These are phyloP conservation scores for Aeschynomene evenia DNA, from an alignment of 306 rosid species.

Conservation along the genomic window DNA sequence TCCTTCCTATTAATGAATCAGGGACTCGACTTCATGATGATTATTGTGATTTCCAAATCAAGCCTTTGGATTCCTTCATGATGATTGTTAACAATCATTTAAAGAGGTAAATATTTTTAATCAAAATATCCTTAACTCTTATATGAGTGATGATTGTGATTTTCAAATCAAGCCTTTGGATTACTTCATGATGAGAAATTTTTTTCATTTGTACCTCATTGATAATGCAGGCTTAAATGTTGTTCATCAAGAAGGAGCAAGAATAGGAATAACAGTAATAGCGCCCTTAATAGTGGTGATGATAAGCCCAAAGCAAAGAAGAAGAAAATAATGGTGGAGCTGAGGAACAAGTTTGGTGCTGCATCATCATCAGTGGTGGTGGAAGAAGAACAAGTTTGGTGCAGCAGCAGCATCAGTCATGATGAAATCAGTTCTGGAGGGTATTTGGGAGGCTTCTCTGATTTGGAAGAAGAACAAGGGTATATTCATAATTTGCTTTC, in stretches of 20 bases:
- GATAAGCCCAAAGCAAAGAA: neutral
- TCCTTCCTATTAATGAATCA: conserved; percentile 72
- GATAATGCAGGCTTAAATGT: too few relatives aligned
- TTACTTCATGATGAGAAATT: too few relatives aligned
- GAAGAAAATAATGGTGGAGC: conserved; percentile 19
- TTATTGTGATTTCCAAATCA: conserved; percentile 46
- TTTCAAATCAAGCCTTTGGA: too few relatives aligned
- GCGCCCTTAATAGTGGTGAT: too few relatives aligned
- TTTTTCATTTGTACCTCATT: too few relatives aligned
- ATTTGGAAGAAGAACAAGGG: conserved; percentile 68
- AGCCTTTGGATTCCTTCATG: conserved; percentile 78
- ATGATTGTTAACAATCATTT: conserved; percentile 75
- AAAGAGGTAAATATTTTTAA: conserved; percentile 50
- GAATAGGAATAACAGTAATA: too few relatives aligned
- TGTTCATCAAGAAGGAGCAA: too few relatives aligned
- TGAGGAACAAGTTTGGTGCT: too few relatives aligned
- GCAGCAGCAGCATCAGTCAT: too few relatives aligned
- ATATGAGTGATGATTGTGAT: too few relatives aligned
- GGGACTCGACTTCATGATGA: conserved; percentile 56
- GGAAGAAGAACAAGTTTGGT: conserved; percentile 42
- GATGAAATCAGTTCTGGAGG: conserved; percentile 42
- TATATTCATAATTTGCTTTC: too few relatives aligned
- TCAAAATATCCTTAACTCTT: conserved; percentile 9
- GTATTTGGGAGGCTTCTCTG: conserved; percentile 51
- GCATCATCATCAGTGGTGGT: too few relatives aligned